A percentile compares a stretch with the other conserved stretches of the same genome.
Conservation (phyloP, 495 filamentous ascomycete genomes). For the Gamarada debralockiae region DNA sequence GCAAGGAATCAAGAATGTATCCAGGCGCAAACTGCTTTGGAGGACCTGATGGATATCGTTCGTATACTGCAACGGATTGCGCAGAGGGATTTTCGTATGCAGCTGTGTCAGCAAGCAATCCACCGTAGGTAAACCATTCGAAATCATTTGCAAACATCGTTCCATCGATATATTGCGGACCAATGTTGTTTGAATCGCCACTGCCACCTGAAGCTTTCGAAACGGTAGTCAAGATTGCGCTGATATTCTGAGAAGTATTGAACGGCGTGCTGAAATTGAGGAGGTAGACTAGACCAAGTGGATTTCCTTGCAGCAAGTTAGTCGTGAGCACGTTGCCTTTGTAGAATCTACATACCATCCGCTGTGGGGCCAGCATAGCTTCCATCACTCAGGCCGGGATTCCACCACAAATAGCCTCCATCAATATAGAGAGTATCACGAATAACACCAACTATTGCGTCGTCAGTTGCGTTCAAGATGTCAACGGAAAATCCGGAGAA, state of each 20-base stretch:
- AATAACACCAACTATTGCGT: constrained; percentile 47
- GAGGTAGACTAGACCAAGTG: constrained; percentile 43
- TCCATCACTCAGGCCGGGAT: constrained; percentile 39
- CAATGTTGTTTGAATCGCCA: constrained; percentile 49
- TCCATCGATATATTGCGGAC: constrained; percentile 57
- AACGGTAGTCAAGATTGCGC: constrained; percentile 40
- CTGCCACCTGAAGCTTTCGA: constrained; percentile 36
- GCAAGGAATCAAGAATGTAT: constrained; percentile 35
- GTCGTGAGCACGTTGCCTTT: not conserved
- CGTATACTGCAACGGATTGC: constrained; percentile 43
- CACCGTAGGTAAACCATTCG: constrained; percentile 53
- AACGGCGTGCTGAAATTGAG: constrained; percentile 59
- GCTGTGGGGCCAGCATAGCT: not conserved
- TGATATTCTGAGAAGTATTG: constrained; percentile 45
- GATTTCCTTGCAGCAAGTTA: constrained; percentile 35
- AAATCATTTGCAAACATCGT: constrained; percentile 63
- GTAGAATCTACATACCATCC: constrained; percentile 33
- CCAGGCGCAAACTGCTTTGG: constrained; percentile 36
- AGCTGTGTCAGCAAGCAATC: constrained; percentile 26
- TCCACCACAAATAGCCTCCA: constrained; percentile 54
- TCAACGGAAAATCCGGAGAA: not conserved
- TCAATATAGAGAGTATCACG: constrained; percentile 67
- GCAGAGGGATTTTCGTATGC: constrained; percentile 27
- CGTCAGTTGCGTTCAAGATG: not conserved
- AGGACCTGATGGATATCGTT: constrained; percentile 45